phyloP scores from a whole-genome alignment of 176 grass and related monocot genomes.

The Saccharum spontaneum region DNA sequence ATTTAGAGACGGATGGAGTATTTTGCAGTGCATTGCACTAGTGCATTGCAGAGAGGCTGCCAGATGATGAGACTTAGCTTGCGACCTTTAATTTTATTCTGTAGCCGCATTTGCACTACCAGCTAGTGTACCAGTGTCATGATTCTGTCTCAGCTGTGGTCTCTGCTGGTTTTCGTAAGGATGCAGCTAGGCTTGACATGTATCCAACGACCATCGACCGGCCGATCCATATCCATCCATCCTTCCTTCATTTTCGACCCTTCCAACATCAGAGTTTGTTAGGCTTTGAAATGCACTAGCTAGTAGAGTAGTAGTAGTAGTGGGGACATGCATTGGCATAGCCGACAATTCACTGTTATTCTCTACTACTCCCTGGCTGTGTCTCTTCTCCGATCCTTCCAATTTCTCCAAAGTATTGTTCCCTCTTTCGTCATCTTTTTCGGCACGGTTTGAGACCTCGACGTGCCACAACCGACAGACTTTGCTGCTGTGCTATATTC shows the following conservation, averaged over 20 bases:
- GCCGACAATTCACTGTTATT: not conserved
- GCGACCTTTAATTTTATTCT: not conserved
- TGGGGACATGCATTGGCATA: not conserved
- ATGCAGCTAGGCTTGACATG: constrained; percentile 34
- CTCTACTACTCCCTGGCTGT: not conserved
- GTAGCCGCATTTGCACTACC: not conserved
- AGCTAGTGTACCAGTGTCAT: not conserved
- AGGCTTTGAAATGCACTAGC: constrained; percentile 44
- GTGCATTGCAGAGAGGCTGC: not conserved
- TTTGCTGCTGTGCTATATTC: not conserved
- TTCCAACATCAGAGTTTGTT: constrained; percentile 66
- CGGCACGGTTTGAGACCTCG: not conserved
- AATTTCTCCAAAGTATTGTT: not conserved
- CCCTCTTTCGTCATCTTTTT: not conserved
- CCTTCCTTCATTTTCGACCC: not conserved
- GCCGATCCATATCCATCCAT: not conserved
- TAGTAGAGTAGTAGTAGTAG: not conserved
- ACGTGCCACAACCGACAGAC: not conserved
- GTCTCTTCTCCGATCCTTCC: not conserved
- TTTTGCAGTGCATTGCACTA: not conserved
- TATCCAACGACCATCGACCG: not conserved
- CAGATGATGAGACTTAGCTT: not conserved
- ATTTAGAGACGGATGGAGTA: too few species aligned
- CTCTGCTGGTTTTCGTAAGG: constrained; percentile 39
- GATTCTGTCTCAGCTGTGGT: not conserved